Evolutionary conservation across 2,329 filamentous ascomycete genomes (phyloP).

Genomic region (Coniochaeta sp.): DNA sequence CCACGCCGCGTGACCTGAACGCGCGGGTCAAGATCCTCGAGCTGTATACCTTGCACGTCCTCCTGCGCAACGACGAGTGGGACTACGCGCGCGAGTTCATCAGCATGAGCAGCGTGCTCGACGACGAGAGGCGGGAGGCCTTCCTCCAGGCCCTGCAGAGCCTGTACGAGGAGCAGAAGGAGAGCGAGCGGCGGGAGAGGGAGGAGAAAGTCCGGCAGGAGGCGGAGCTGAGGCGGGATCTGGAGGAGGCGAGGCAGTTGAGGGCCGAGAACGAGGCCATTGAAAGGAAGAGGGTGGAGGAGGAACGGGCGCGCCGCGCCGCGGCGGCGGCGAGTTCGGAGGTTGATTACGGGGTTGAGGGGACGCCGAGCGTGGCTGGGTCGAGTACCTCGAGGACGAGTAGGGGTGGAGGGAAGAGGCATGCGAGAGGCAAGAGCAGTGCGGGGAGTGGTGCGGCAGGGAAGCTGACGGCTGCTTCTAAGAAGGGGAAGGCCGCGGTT

Average conservation of each 20-base stretch:
- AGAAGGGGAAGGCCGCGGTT: slow-evolving; percentile 24
- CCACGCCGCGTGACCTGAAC: slow-evolving; percentile 77
- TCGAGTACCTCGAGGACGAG: slow-evolving; percentile 25
- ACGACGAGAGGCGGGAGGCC: slow-evolving; percentile 84
- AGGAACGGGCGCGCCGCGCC: slow-evolving; percentile 42
- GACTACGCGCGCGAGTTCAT: slow-evolving; percentile 93
- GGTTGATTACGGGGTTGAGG: slow-evolving; percentile 63
- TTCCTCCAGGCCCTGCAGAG: slow-evolving; percentile 82
- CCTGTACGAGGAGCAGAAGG: slow-evolving; percentile 75
- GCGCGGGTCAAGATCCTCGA: slow-evolving; percentile 88
- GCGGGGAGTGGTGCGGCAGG: neutral
- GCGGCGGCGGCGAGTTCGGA: slow-evolving; percentile 42
- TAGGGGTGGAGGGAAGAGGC: slow-evolving; percentile 8
- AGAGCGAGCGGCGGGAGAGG: slow-evolving; percentile 58
- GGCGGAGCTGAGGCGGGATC: slow-evolving; percentile 46
- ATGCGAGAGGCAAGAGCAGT: slow-evolving; percentile 3
- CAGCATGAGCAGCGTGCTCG: slow-evolving; percentile 73
- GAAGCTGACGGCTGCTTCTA: slow-evolving; percentile 16
- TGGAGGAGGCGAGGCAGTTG: slow-evolving; percentile 49
- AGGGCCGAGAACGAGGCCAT: slow-evolving; percentile 53
- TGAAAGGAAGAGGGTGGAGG: slow-evolving; percentile 43
- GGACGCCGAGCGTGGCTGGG: slow-evolving; percentile 32
- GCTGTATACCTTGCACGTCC: slow-evolving; percentile 87
- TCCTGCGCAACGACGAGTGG: slow-evolving; percentile 93
- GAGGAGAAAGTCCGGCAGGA: slow-evolving; percentile 52